Base-by-base conservation (phyloP, 2,329 filamentous ascomycete species). In the Colletotrichum noveboracense region DNA sequence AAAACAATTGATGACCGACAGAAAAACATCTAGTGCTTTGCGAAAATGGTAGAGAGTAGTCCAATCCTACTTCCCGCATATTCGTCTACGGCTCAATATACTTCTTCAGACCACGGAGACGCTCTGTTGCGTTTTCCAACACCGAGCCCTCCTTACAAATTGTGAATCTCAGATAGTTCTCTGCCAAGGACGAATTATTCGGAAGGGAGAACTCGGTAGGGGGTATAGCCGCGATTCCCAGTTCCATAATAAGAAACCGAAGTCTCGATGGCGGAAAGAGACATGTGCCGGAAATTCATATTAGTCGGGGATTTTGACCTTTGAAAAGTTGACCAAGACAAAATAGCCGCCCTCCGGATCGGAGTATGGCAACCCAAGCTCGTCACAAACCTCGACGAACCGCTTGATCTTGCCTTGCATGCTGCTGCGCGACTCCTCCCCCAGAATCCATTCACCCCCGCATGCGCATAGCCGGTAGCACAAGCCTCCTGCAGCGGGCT, bases 331-430 rank as follows among this genome's bases (percentile, higher is more conserved):
- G 78, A 95, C 97, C 70, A 99, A 91, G 55, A 99, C 95, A 82
- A 99, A 99, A 88, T 99, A 99, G 24, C 97, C 97, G 68, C 97
- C 97, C 84, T 99, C 96, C 5, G 97, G 97, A 75, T 98, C 94
- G 2, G 95, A 96, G 87, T 96, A 98, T 6, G 94, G 94, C 66
- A 96, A 88, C 16, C 89, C 91, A 7, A 96, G 89, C 85, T 96
- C 94, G 66, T 92, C 88, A 87, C 94, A 96, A 55, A 96, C 88
- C 76, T 94, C 89, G 84, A 96, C 98, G 89, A 99, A 98, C 26
- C 91, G 91, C 79, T 94, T 89, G 87, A 98, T 94, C 85, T 98
- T 98, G 75, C 86, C 91, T 86, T 95, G 94, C 96, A 98, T 98
- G 79, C 98, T 96, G 43, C 86, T 88, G 80, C 96, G 93, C 26